Evolutionary conservation across 257 asterid species (phyloP), one percentile per base, ranked within the genome.

Genomic region (Ajuga chamaepitys): DNA sequence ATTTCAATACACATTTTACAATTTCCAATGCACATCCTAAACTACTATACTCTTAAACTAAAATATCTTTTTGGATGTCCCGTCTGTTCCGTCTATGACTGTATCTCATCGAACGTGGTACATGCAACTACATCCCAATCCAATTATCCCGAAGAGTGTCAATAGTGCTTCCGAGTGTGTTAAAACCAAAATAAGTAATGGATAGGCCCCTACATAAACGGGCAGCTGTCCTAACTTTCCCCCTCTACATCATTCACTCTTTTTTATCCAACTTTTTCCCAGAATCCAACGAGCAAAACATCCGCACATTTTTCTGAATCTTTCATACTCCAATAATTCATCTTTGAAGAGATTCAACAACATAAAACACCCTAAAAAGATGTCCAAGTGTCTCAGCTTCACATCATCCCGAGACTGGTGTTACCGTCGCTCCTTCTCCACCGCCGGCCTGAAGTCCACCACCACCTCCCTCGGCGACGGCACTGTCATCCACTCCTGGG

Each of bases 401-500:
- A 77, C 89, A 26, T 58, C 89, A 14, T 78, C 88, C 12, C 71
- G 87, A 71, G 80, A 82, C 83, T 45, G 70, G 37, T 83, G 87
- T 12, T 85, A 60, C 77, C 82, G 78, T 9, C 75, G 78, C 78
- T 83, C 91, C 14, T 88, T 91, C 71, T 75, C 94, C 14, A 62
- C 70, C 22, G 79, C 91, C 14, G 98, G 98, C 21, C 77, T 91
- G 2, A 83, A 74, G 32, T 81, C 95, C 30, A 76, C 82, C 66
- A 71, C 86, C 74, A 68, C 77, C 7, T 85, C 83, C 76, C 73
- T 91, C 67, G 83, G 77, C 18, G 87, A 85, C 52, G 88, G 86
- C 64, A 88, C 95, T 11, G 55, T 71, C 25, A 68, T 91, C 78
- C 96, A 88, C 77, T 85, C 47, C 72, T 91, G 98, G 98, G 77